Conservation (phyloP, 345 rosid species). For the Atalantia buxifolia region DNA sequence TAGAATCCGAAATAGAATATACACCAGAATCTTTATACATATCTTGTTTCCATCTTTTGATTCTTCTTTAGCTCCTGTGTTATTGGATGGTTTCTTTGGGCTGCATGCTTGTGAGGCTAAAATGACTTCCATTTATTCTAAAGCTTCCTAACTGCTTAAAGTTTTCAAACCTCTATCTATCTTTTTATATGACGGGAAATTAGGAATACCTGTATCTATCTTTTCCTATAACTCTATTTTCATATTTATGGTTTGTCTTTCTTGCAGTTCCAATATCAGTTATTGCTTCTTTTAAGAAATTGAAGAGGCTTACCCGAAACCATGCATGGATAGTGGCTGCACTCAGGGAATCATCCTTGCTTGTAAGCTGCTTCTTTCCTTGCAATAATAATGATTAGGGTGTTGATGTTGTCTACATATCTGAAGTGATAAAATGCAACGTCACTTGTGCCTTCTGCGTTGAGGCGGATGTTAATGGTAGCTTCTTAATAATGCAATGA, state of each 20-base stretch:
- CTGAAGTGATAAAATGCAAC: background rate
- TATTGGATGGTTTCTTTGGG: background rate
- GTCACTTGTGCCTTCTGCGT: background rate
- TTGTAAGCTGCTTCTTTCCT: conserved; percentile 43
- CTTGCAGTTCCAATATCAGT: conserved; percentile 73
- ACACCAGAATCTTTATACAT: background rate
- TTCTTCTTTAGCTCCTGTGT: background rate
- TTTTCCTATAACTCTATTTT: background rate
- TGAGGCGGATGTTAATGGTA: background rate
- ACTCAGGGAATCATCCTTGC: conserved; percentile 69
- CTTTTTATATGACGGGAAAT: background rate
- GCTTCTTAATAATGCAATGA: background rate
- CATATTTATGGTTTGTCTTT: background rate
- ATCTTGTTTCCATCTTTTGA: background rate
- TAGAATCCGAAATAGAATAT: background rate
- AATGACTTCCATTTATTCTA: background rate
- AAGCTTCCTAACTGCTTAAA: background rate
- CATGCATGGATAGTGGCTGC: conserved; percentile 48
- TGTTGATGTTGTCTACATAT: background rate
- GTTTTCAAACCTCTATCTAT: background rate
- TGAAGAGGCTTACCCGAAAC: conserved; percentile 75
- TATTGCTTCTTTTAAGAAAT: conserved; percentile 68
- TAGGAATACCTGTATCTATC: background rate
- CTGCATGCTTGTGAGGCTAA: background rate
- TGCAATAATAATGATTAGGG: background rate